Percentiles rank a stretch among this genome's conserved stretches.
These are phyloP conservation scores for Sporothrix mexicana DNA, from an alignment of 2,329 filamentous ascomycete genomes.

Conservation along the genomic window DNA sequence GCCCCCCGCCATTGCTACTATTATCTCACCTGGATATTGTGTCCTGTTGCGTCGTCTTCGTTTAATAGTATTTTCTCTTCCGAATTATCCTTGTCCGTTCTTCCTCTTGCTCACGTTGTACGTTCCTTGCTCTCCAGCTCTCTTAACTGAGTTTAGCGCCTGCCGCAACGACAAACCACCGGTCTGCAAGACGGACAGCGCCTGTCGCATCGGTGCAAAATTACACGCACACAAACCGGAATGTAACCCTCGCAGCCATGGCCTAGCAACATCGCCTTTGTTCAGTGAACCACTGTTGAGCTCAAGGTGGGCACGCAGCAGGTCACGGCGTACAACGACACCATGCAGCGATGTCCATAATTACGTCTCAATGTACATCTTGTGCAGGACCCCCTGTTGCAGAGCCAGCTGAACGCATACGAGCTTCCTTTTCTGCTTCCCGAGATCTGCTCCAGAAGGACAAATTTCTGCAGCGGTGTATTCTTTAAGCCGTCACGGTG, in stretches of 20 bases:
- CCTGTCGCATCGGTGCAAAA: not conserved
- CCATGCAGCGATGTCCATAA: too few species aligned
- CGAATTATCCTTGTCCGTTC: not conserved
- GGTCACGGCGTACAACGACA: too few species aligned
- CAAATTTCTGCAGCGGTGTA: too few species aligned
- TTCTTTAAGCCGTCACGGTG: too few species aligned
- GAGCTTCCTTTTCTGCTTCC: too few species aligned
- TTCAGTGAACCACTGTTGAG: not conserved
- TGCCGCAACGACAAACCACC: not conserved
- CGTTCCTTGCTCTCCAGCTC: not conserved
- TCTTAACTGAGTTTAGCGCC: not conserved
- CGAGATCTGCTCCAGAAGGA: too few species aligned
- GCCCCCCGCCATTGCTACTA: not conserved
- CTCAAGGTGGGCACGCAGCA: not conserved
- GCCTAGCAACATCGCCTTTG: not conserved
- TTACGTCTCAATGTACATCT: not conserved
- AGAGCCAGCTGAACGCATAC: too few species aligned
- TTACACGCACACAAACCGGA: not conserved
- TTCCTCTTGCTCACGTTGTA: not conserved
- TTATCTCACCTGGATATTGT: not conserved
- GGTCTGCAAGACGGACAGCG: conserved; percentile 7
- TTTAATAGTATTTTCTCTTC: not conserved
- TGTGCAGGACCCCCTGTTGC: not conserved
- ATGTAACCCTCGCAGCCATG: not conserved
- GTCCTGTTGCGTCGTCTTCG: not conserved